A percentile compares a stretch with the other conserved stretches of the same genome.
Conservation (phyloP, 805 yeast species). For the Candida caryicola region DNA sequence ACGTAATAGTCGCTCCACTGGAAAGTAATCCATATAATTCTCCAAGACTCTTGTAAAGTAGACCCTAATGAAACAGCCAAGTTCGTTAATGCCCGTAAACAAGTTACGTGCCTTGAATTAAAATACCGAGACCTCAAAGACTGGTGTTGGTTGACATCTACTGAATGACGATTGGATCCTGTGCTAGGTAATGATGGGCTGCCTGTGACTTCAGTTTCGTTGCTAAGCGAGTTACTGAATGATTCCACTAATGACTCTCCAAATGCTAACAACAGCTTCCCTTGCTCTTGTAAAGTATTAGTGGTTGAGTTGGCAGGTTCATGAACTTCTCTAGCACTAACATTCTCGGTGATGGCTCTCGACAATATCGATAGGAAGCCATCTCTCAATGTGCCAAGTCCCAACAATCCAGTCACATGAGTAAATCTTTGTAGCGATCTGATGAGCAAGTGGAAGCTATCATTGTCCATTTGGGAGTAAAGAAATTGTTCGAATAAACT, state of each 20-base stretch:
- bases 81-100: slow-evolving; percentile 75
- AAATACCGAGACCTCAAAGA: slow-evolving; percentile 38
- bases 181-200: background rate
- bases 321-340: slow-evolving; percentile 2
- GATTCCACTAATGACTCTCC: slow-evolving; percentile 55
- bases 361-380: slow-evolving; percentile 34
- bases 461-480: slow-evolving; percentile 67
- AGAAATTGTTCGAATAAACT: slow-evolving; percentile 42
- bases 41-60: slow-evolving; percentile 67
- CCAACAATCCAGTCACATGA: slow-evolving; percentile 79
- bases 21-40: slow-evolving; percentile 51
- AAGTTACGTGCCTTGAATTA: slow-evolving; percentile 65
- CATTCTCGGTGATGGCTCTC: slow-evolving; percentile 20
- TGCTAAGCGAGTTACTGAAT: slow-evolving; percentile 34
- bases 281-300: slow-evolving; percentile 17
- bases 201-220: background rate
- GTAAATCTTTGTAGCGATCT: slow-evolving; percentile 77
- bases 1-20: slow-evolving; percentile 77
- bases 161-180: background rate
- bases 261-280: slow-evolving; percentile 40
- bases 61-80: slow-evolving; percentile 82
- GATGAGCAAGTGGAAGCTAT: slow-evolving; percentile 62
- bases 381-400: slow-evolving; percentile 54
- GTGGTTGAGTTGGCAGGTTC: background rate
- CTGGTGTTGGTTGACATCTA: background rate